These are phyloP conservation scores for Podospora fimiseda DNA, from an alignment of 495 filamentous ascomycete species.

Conservation along the genomic window DNA sequence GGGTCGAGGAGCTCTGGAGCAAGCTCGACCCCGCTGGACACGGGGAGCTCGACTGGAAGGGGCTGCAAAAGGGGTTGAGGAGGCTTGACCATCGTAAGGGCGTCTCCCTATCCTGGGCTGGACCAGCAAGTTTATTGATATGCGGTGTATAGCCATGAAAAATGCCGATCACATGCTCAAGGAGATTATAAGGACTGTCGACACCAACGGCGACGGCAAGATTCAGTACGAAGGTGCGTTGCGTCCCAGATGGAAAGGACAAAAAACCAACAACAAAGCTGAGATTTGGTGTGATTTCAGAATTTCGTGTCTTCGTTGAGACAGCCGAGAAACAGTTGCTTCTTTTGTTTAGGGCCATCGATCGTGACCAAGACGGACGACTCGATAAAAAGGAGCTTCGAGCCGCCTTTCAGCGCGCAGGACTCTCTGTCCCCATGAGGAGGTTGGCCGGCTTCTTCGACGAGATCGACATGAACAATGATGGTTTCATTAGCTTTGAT, in stretches of 20 bases:
- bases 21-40: slow-evolving; percentile 68
- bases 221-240: slow-evolving; percentile 79
- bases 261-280: slow-evolving; percentile 2
- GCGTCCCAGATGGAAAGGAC: not conserved
- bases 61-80: slow-evolving; percentile 73
- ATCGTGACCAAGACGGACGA: slow-evolving; percentile 79
- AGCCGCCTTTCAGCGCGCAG: slow-evolving; percentile 68
- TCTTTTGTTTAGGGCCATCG: slow-evolving; percentile 78
- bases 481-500: slow-evolving; percentile 81
- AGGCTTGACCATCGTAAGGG: slow-evolving; percentile 89
- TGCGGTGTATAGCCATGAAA: slow-evolving; percentile 63
- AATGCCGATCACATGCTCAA: slow-evolving; percentile 84
- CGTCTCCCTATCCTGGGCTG: slow-evolving; percentile 3
- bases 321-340: slow-evolving; percentile 76
- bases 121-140: slow-evolving; percentile 2
- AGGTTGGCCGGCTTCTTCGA: slow-evolving; percentile 80
- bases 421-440: slow-evolving; percentile 67
- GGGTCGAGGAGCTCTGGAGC: slow-evolving; percentile 74
- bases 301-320: slow-evolving; percentile 84
- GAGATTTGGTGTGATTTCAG: slow-evolving; percentile 38
- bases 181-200: slow-evolving; percentile 71
- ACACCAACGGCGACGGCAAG: slow-evolving; percentile 77
- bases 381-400: slow-evolving; percentile 79
- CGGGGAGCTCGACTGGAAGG: slow-evolving; percentile 74
- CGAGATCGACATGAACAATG: slow-evolving; percentile 83